A percentile compares a stretch with the other conserved stretches of the same genome.
Evolutionary conservation across 2,329 filamentous ascomycete genomes (phyloP).

Genomic region (Akanthomyces dipterigenus): DNA sequence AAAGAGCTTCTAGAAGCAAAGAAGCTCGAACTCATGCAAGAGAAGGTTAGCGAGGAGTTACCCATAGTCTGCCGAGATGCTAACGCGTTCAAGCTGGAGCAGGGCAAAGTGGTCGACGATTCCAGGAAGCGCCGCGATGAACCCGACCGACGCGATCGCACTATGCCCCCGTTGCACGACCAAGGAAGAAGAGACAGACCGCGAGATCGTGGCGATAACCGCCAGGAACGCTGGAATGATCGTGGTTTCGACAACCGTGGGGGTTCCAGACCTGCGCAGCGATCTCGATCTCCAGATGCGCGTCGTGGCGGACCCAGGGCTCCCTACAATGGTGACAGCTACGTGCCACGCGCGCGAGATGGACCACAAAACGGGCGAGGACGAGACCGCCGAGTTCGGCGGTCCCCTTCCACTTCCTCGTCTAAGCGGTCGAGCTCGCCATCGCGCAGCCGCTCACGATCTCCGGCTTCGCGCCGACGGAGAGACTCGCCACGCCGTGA

Average conservation of each 20-base stretch:
- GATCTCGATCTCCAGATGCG: constrained; percentile 43
- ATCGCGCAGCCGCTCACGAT: constrained; percentile 26
- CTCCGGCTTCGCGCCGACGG: constrained; percentile 27
- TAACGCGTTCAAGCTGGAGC: constrained; percentile 57
- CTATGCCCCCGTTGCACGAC: constrained; percentile 58
- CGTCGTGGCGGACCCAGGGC: constrained; percentile 37
- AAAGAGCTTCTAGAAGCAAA: constrained; percentile 94
- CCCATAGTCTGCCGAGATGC: background rate
- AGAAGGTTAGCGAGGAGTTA: constrained; percentile 59
- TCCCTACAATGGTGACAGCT: constrained; percentile 43
- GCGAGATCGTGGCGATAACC: constrained; percentile 46
- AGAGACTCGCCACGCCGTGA: constrained; percentile 27
- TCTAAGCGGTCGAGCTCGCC: constrained; percentile 26
- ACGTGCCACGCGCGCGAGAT: constrained; percentile 44
- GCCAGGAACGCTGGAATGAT: constrained; percentile 48
- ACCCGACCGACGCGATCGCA: constrained; percentile 63
- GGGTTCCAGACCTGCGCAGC: constrained; percentile 36
- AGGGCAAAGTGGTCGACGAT: constrained; percentile 74
- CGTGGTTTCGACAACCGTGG: constrained; percentile 39
- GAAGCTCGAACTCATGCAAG: constrained; percentile 88
- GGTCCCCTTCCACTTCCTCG: constrained; percentile 29
- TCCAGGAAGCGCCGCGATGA: constrained; percentile 65
- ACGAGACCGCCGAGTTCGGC: constrained; percentile 20
- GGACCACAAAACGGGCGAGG: constrained; percentile 34
- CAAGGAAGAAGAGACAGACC: constrained; percentile 52